Evolutionary conservation across 768 basidiomycete genomes (phyloP), one percentile per base, ranked within the genome.

Genomic region (Polyporus arcularius): DNA sequence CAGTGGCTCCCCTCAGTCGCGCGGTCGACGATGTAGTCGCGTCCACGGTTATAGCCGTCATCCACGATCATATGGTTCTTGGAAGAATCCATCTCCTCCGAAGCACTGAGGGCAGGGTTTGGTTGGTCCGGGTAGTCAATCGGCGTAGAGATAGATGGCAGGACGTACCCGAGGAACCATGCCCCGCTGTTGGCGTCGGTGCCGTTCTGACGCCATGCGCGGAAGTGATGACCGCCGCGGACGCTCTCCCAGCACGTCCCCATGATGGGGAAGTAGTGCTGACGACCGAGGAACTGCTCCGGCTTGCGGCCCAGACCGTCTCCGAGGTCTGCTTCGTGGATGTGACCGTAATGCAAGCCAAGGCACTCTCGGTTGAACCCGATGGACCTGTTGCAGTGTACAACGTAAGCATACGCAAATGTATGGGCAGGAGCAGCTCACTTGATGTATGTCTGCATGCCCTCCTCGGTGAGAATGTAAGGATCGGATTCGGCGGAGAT

Each of bases 191-290:
- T 77, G 0, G 83, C 90, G 16, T 76, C 68, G 0, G 88, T 86
- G 3, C 91, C 92, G 65, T 93, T 92, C 79, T 95, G 92, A 68
- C 85, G 86, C 92, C 92, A 95, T 8, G 91, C 91, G 51, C 92
- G 82, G 68, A 91, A 95, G 70, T 95, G 94, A 58, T 94, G 87
- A 2, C 92, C 93, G n/a, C 92, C 92, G 81, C 68, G 45, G 26
- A 94, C 72, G 67, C 85, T 91, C 78, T 95, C 92, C 89, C 93
- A 92, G 72, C 93, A 95, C 0, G 91, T 91, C 30, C 93, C 93
- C 81, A 85, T 87, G 39, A 87, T 74, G 4, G 92, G 90, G 65
- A 83, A 82, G 73, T 92, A 93, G 62, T 87, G 78, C 66, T 95
- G 92, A 26, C 93, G 84, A 26, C 86, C 87, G 49, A 94, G 82